phyloP scores from a whole-genome alignment of 2,329 filamentous ascomycete species.

The Stagonosporopsis rhizophila region DNA sequence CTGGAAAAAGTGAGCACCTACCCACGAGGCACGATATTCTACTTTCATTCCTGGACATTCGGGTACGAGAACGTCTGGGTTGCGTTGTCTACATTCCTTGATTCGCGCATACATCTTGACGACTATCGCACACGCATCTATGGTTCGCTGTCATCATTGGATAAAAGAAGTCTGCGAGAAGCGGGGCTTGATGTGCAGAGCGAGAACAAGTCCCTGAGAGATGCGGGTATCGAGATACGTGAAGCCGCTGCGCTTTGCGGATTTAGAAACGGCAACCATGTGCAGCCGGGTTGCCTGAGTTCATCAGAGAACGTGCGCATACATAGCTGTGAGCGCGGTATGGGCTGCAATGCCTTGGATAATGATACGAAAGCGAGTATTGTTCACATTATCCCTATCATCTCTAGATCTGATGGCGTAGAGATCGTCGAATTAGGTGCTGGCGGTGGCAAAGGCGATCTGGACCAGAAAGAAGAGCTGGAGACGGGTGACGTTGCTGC shows the following conservation, averaged over 20 bases:
- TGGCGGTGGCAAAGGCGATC: slow-evolving; percentile 79
- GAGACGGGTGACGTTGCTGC: slow-evolving; percentile 60
- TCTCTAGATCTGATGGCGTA: slow-evolving; percentile 68
- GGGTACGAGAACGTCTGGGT: slow-evolving; percentile 94
- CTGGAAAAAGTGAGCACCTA: slow-evolving; percentile 72
- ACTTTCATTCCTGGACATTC: slow-evolving; percentile 90
- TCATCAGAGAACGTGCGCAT: slow-evolving; percentile 67
- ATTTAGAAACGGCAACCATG: slow-evolving; percentile 75
- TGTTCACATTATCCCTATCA: slow-evolving; percentile 80
- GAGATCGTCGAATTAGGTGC: slow-evolving; percentile 77
- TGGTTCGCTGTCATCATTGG: slow-evolving; percentile 57
- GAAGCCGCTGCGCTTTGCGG: slow-evolving; percentile 75
- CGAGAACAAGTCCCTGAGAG: slow-evolving; percentile 31
- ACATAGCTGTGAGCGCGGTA: slow-evolving; percentile 85
- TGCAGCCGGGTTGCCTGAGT: slow-evolving; percentile 75
- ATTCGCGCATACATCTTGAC: slow-evolving; percentile 80
- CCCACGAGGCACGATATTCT: slow-evolving; percentile 77
- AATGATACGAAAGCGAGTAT: slow-evolving; percentile 57
- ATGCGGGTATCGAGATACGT: slow-evolving; percentile 50
- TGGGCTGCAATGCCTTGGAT: slow-evolving; percentile 62
- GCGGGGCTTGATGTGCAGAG: slow-evolving; percentile 49
- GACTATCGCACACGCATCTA: slow-evolving; percentile 80
- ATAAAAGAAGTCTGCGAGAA: slow-evolving; percentile 30
- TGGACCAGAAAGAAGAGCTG: slow-evolving; percentile 72
- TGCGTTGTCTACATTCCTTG: slow-evolving; percentile 73